These are phyloP conservation scores for Gaillardinia entomophila DNA, from an alignment of 805 yeast genomes.

Conservation along the genomic window DNA sequence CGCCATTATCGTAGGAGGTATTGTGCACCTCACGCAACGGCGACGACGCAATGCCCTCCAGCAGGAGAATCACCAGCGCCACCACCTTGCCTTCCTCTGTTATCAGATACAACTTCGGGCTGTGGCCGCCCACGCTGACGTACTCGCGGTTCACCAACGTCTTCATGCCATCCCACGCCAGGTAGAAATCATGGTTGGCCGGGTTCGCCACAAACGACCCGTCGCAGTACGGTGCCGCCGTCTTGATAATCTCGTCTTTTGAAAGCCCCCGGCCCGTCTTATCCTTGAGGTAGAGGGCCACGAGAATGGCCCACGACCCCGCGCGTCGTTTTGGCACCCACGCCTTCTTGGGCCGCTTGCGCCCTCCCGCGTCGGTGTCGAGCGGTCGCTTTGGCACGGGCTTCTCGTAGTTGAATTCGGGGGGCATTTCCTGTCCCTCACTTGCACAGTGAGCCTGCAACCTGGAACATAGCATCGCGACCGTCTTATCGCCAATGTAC, in stretches of 20 bases:
- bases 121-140: conserved; percentile 47
- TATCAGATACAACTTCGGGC: conserved; percentile 52
- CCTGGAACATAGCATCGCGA: conserved; percentile 41
- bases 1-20: conserved; percentile 30
- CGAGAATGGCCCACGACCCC: conserved; percentile 79
- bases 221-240: conserved; percentile 53
- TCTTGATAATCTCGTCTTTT: conserved; percentile 50
- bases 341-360: conserved; percentile 14
- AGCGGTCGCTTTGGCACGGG: conserved; percentile 4
- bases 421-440: conserved; percentile 44
- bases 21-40: conserved; percentile 13
- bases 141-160: conserved; percentile 57
- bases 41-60: conserved; percentile 31
- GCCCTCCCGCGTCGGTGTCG: conserved; percentile 1
- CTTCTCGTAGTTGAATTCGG: conserved; percentile 13
- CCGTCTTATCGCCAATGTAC: conserved; percentile 69
- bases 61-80: conserved; percentile 50
- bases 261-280: conserved; percentile 50
- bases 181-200: conserved; percentile 54
- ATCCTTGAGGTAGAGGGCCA: conserved; percentile 52
- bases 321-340: conserved; percentile 73
- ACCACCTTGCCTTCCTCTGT: conserved; percentile 66
- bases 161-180: conserved; percentile 73
- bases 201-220: conserved; percentile 56
- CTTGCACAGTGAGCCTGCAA: conserved; percentile 52